Conservation (phyloP, 2,329 filamentous ascomycete species). For the Aspergillus sp. region DNA sequence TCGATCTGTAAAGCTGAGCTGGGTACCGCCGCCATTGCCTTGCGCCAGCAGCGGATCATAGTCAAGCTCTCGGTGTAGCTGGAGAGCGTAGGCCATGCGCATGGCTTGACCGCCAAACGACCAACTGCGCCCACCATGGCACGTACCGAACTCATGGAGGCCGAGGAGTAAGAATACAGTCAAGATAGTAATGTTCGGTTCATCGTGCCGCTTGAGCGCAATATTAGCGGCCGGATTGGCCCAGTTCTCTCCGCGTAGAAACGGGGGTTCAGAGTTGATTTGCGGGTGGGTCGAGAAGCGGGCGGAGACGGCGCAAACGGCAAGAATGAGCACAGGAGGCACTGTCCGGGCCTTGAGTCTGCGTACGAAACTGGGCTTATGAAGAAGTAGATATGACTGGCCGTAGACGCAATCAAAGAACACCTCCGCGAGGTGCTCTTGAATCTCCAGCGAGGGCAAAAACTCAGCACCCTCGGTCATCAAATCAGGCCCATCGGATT, state of each 20-base stretch:
- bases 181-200: conserved; percentile 92
- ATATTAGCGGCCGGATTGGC: conserved; percentile 84
- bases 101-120: conserved; percentile 92
- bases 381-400: conserved; percentile 88
- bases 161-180: conserved; percentile 87
- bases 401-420: conserved; percentile 97
- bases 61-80: conserved; percentile 88
- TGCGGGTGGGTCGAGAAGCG: conserved; percentile 89
- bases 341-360: conserved; percentile 72
- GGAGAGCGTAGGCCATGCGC: conserved; percentile 93
- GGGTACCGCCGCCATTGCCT: conserved; percentile 56
- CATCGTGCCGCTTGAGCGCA: conserved; percentile 82
- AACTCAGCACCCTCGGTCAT: conserved; percentile 79
- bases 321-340: conserved; percentile 87
- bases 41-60: conserved; percentile 68
- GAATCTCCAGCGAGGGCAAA: conserved; percentile 80
- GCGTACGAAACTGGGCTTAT: conserved; percentile 97
- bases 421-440: conserved; percentile 88
- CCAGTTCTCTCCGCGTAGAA: conserved; percentile 88
- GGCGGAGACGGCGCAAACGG: conserved; percentile 92
- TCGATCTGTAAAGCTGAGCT: conserved; percentile 84
- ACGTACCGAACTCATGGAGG: conserved; percentile 94
- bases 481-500: conserved; percentile 74
- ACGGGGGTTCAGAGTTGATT: conserved; percentile 72
- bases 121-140: conserved; percentile 94